Base-by-base conservation (phyloP, 306 rosid species). In the Psophocarpus tetragonolobus region DNA sequence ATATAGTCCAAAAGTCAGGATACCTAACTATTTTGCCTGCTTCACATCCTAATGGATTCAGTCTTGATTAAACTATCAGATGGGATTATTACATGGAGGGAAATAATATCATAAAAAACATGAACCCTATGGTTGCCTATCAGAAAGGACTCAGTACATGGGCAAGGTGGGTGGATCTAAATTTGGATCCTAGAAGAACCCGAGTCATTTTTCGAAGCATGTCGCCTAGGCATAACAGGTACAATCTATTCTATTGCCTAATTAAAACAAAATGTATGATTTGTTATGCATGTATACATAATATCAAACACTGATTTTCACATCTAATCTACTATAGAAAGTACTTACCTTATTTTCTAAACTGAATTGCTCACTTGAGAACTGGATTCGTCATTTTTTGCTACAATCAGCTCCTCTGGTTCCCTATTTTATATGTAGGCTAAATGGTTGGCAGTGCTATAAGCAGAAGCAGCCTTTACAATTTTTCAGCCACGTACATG, bases 221-320 rank as follows among this genome's bases (percentile, higher is more conserved):
- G 97, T 88, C 98, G 29, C 97, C 98, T 13, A 87, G 97, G 64
- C 98, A 95, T 62, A 95, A 95, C 93, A 91, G 97, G 98, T 95
- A 86, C 7, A 6, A 8, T 67, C 23, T 38, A 44, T n/a, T 54
- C 18, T 45, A 20, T 68, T 61, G 42, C 76, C 73, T 53, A 45
- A 74, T 44, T 18, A 10, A 58, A 63, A 61, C n/a, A 30, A n/a
- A 54, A 29, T 29, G 24, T 23, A 29, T 15, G 39, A 29, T 60
- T 60, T 60, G 33, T 29, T 9, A 21, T 21, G 2, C 21, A 29
- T 29, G 13, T 51, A 11, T 60, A 14, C 29, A 1, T 30, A 60
- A 29, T 15, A 6, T 60, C 41, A 29, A 0, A 3, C 23, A 60
- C 5, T 14, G 18, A 6, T 60, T 57, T 60, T 30, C 41, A 15